Conservation (phyloP, 1,284 basidiomycete genomes). For the Tylopilus microsporus region DNA sequence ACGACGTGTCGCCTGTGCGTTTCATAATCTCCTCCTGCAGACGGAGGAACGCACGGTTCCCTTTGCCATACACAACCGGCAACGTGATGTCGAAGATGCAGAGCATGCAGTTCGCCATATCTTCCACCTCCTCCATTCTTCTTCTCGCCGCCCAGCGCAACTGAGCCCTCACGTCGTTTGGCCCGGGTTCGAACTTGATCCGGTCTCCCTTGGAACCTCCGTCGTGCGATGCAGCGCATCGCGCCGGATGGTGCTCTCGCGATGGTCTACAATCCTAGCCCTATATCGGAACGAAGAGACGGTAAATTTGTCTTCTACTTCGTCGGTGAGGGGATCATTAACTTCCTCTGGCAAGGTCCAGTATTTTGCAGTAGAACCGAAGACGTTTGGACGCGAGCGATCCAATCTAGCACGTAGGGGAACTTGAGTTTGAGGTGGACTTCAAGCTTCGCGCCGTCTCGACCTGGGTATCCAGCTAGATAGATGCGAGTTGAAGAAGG, state of each 20-base stretch:
- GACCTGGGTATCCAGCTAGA: slow-evolving; percentile 21
- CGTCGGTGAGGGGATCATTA: too few species aligned
- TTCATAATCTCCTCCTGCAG: too few species aligned
- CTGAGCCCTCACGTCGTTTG: too few species aligned
- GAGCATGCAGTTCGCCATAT: slow-evolving; percentile 24
- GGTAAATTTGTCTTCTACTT: slow-evolving; percentile 5
- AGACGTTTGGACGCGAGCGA: neutral
- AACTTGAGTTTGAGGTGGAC: slow-evolving; percentile 4
- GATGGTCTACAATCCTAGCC: slow-evolving; percentile 22
- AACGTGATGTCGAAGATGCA: slow-evolving; percentile 27
- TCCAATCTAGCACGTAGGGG: neutral
- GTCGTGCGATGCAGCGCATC: slow-evolving; percentile 14
- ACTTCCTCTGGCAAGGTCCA: too few species aligned
- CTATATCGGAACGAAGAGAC: slow-evolving; percentile 22
- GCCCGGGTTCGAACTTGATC: neutral
- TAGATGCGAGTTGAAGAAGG: slow-evolving; percentile 7
- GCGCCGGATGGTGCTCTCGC: slow-evolving; percentile 11
- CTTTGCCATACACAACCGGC: slow-evolving; percentile 25
- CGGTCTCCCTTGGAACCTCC: slow-evolving; percentile 11
- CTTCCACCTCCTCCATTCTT: slow-evolving; percentile 18
- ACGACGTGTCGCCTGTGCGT: too few species aligned
- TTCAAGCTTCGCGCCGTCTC: slow-evolving; percentile 7
- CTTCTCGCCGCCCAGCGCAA: too few species aligned
- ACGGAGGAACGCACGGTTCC: slow-evolving; percentile 1
- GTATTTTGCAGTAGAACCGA: too few species aligned